Evolutionary conservation across 371 early-diverging fungal species (phyloP).

Genomic region (Rhizomucor pusillus): DNA sequence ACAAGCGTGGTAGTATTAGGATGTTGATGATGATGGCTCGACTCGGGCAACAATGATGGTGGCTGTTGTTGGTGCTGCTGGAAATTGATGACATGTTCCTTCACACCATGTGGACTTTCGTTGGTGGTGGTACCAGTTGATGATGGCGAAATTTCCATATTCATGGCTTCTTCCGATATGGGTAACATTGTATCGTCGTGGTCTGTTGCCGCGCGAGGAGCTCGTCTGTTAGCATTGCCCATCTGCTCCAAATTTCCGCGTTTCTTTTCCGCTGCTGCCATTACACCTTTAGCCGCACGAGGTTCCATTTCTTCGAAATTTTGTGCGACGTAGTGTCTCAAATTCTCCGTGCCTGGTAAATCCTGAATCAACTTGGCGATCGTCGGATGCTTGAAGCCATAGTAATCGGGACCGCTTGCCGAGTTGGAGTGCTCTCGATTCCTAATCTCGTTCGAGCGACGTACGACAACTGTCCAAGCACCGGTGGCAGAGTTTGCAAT

Average conservation of each 20-base stretch:
- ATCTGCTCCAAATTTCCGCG: slow-evolving; percentile 42
- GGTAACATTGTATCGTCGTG: not conserved
- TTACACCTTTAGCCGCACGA: slow-evolving; percentile 46
- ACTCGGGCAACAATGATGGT: too few species aligned
- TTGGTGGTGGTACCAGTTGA: slow-evolving; percentile 1
- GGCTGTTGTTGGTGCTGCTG: slow-evolving; percentile 1
- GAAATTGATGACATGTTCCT: not conserved
- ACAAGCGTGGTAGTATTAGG: too few species aligned
- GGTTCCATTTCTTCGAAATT: slow-evolving; percentile 59
- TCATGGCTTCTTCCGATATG: slow-evolving; percentile 3
- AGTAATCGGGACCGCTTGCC: slow-evolving; percentile 89
- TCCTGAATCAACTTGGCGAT: slow-evolving; percentile 91
- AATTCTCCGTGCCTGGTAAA: slow-evolving; percentile 69
- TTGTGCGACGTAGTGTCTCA: slow-evolving; percentile 72
- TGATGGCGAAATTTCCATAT: not conserved
- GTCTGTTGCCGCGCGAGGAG: slow-evolving; percentile 14
- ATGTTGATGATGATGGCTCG: too few species aligned
- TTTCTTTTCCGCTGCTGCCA: slow-evolving; percentile 50
- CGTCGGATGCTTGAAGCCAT: slow-evolving; percentile 86
- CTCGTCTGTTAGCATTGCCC: slow-evolving; percentile 36
- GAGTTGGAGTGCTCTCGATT: slow-evolving; percentile 78
- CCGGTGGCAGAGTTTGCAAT: slow-evolving; percentile 83
- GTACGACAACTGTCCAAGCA: slow-evolving; percentile 86
- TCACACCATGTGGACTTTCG: not conserved
- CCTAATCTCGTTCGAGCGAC: slow-evolving; percentile 73